phyloP scores from a whole-genome alignment of 768 basidiomycete genomes.

The Coprinopsis sp. region DNA sequence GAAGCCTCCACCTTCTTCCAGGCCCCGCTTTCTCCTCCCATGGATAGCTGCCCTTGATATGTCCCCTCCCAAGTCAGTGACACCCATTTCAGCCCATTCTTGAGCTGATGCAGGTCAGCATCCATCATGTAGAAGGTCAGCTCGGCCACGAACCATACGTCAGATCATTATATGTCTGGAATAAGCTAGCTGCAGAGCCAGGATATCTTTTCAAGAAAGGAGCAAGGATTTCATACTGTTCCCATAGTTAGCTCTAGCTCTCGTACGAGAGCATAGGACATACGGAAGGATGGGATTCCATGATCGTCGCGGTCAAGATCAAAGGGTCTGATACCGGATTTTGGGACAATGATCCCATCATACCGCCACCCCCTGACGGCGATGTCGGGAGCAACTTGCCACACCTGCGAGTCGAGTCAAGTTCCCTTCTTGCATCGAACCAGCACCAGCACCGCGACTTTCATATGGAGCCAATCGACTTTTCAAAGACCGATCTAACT shows the following conservation, averaged over 20 bases:
- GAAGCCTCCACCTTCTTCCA: constrained; percentile 5
- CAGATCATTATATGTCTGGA: constrained; percentile 76
- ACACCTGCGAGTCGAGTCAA: neutral
- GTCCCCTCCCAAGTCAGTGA: constrained; percentile 51
- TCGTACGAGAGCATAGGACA: neutral
- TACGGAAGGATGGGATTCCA: constrained; percentile 29
- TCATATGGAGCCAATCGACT: constrained; percentile 19
- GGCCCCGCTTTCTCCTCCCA: constrained; percentile 46
- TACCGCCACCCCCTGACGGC: neutral
- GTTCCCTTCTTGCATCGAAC: neutral
- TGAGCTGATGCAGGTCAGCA: constrained; percentile 45
- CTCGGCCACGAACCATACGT: constrained; percentile 42
- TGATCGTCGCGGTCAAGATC: constrained; percentile 7
- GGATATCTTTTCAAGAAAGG: constrained; percentile 58
- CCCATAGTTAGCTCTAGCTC: neutral
- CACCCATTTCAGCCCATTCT: constrained; percentile 61
- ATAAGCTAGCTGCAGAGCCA: constrained; percentile 50
- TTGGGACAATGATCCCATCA: neutral
- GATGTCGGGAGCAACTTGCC: too few relatives aligned
- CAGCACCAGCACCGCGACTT: neutral
- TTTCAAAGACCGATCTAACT: constrained; percentile 25
- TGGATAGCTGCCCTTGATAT: constrained; percentile 55
- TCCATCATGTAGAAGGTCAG: neutral
- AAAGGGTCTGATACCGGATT: too few relatives aligned
- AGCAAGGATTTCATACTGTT: constrained; percentile 44